Evolutionary conservation across 208 protist species (phyloP).

Genomic region (Polymyxa betae): DNA sequence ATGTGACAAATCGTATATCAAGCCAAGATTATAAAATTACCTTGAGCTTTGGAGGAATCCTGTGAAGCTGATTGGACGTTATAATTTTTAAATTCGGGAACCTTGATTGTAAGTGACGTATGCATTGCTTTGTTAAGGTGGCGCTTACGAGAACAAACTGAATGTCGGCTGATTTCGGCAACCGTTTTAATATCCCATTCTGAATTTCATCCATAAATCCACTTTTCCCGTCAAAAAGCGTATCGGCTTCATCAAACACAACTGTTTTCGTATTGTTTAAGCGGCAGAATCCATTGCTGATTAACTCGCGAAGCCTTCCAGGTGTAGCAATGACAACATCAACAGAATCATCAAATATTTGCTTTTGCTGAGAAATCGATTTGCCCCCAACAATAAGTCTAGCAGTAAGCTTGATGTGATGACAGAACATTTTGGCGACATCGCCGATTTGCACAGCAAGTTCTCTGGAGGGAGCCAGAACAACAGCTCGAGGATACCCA

Average conservation of each 20-base stretch:
- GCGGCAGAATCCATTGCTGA: background rate
- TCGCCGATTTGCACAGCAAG: slow-evolving; percentile 7
- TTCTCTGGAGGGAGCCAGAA: slow-evolving; percentile 16
- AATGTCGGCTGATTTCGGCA: background rate
- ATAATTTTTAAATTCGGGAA: background rate
- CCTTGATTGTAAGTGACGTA: background rate
- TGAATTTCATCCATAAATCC: slow-evolving; percentile 2
- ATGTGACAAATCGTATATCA: background rate
- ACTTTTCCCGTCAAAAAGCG: slow-evolving; percentile 20
- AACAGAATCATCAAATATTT: background rate
- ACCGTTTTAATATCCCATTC: background rate
- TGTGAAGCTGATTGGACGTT: background rate
- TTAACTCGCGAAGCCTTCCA: background rate
- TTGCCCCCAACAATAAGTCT: background rate
- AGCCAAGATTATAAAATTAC: background rate
- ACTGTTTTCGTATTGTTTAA: background rate
- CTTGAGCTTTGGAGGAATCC: background rate
- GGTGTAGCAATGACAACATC: slow-evolving; percentile 7
- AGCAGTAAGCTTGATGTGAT: background rate
- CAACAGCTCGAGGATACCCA: background rate
- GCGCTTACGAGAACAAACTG: slow-evolving; percentile 41
- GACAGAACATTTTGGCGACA: slow-evolving; percentile 18
- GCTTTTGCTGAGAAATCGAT: background rate
- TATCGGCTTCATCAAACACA: slow-evolving; percentile 35
- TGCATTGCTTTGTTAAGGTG: background rate